Evolutionary conservation across 2,329 filamentous ascomycete genomes (phyloP), one percentile per base, ranked within the genome.

Genomic region (Aspergillus quadrilineatus): DNA sequence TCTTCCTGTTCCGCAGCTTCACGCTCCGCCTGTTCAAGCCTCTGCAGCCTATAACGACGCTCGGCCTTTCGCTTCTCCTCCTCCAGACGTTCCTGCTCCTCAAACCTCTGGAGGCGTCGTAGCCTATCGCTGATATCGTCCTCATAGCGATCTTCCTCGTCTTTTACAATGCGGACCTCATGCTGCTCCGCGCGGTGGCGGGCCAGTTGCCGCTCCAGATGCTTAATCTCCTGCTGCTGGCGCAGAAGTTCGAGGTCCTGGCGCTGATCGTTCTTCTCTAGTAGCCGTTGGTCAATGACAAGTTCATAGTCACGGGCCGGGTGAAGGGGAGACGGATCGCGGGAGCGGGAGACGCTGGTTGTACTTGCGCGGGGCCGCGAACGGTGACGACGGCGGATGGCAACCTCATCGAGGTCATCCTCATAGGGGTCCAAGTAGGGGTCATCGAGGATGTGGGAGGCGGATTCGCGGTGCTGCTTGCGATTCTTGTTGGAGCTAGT

Each of bases 81-180:
- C 30, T 56, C 49, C 2, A 61, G 75, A 70, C 67, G 79, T 75
- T 60, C 77, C 67, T 67, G 77, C 68, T 54, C 73, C 68, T 72
- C 75, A 60, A 65, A 73, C 61, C 61, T 60, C 45, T 74, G 67
- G 22, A 73, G 65, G 34, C 66, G 65, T 37, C 69, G 73, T 50
- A 75, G 67, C 48, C 74, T 73, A 44, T 74, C 71, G 52, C 66
- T 69, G 45, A 72, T 69, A 58, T 74, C 73, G 15, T 73, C 68
- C 72, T 78, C 62, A 69, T 76, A 63, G 69, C 72, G 63, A 57
- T 79, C 74, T 10, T 81, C 77, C 53, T 77, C 73, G 49, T 77
- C 63, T 37, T 63, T 69, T 22, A 69, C 59, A 43, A 69, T 55
- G 26, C 69, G 69, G 32, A 55, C 36, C 30, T 62, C 60, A 17